Percentiles rank a stretch among this genome's conserved stretches.
These are phyloP conservation scores for Acacia confusa DNA, from an alignment of 306 rosid species.

Conservation along the genomic window DNA sequence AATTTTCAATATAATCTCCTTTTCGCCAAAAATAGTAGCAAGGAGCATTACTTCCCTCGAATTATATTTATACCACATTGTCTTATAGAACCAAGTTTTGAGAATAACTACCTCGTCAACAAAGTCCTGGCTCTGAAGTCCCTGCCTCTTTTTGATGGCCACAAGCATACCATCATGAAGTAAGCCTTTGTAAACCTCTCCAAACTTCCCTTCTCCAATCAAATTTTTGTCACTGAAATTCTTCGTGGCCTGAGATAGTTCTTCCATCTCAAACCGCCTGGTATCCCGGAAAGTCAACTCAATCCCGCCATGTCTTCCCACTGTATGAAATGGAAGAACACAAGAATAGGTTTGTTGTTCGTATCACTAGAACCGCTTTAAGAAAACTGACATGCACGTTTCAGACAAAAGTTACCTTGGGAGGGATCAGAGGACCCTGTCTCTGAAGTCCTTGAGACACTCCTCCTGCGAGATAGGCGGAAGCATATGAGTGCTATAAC, in stretches of 20 bases:
- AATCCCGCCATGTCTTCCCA: conserved; percentile 59
- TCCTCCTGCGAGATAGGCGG: conserved; percentile 53
- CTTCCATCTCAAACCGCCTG: conserved; percentile 80
- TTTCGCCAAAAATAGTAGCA: neutral
- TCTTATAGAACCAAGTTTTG: neutral
- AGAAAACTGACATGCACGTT: neutral
- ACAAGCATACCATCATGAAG: conserved; percentile 71
- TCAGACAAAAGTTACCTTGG: conserved; percentile 41
- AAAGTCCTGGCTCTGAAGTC: conserved; percentile 56
- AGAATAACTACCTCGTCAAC: conserved; percentile 49
- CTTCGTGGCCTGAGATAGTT: conserved; percentile 74
- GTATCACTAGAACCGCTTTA: neutral
- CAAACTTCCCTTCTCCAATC: conserved; percentile 89
- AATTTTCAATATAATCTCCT: neutral
- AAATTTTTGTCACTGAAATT: conserved; percentile 68
- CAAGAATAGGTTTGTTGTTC: conserved; percentile 1
- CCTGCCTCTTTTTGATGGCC: conserved; percentile 66
- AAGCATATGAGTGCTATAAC: conserved; percentile 60
- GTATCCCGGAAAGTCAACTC: conserved; percentile 64
- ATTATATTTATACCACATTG: neutral
- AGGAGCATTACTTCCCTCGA: neutral
- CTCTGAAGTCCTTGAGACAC: conserved; percentile 76
- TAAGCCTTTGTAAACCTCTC: conserved; percentile 70
- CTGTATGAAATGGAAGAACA: conserved; percentile 42
- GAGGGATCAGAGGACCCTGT: conserved; percentile 96